Conservation (phyloP, 345 rosid species). For the Limnanthes douglasii region DNA sequence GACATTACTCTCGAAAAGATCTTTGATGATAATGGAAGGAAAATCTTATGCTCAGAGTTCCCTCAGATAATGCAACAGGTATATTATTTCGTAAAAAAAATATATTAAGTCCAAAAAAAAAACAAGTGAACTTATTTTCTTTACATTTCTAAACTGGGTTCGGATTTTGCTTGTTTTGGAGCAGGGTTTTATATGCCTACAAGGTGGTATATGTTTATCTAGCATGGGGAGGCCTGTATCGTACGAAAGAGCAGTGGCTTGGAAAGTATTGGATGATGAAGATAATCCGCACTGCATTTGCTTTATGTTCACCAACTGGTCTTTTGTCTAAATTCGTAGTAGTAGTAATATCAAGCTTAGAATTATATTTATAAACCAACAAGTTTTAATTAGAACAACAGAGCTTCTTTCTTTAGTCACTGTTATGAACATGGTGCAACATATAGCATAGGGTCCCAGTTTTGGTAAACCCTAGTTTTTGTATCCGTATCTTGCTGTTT, state of each 20-base stretch:
- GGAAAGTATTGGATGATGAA: conserved; percentile 89
- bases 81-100: neutral
- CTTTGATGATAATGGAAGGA: conserved; percentile 56
- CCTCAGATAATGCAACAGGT: conserved; percentile 88
- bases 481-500: too few relatives aligned
- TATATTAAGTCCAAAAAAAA: neutral
- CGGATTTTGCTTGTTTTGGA: neutral
- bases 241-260: conserved; percentile 77
- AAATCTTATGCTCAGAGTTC: conserved; percentile 57
- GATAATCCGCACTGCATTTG: conserved; percentile 81
- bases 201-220: conserved; percentile 80
- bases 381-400: too few relatives aligned
- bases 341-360: too few relatives aligned
- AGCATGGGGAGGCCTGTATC: conserved; percentile 95
- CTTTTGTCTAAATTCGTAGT: conserved; percentile 76
- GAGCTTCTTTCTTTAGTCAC: too few relatives aligned
- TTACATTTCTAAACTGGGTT: neutral
- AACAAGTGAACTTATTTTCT: neutral
- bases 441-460: too few relatives aligned
- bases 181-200: conserved; percentile 80
- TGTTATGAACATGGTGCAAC: too few relatives aligned
- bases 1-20: conserved; percentile 66
- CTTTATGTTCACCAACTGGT: conserved; percentile 95
- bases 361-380: too few relatives aligned
- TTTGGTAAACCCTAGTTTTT: too few relatives aligned